A percentile compares a stretch with the other conserved stretches of the same genome.
Conservation (phyloP, 2,329 filamentous ascomycete genomes). For the Aspergillus ibericus region DNA sequence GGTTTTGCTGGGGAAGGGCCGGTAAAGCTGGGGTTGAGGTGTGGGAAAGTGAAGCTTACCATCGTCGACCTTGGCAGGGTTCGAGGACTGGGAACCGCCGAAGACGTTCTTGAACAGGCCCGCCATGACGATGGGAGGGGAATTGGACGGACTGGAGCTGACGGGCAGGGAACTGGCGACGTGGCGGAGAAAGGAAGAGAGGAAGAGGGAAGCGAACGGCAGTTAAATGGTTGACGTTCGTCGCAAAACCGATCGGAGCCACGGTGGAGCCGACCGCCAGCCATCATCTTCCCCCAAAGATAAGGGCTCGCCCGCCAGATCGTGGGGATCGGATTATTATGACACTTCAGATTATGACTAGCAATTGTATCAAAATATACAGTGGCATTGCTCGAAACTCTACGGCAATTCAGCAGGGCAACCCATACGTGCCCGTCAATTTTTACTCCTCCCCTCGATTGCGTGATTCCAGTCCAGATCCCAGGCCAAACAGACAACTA, state of each 20-base stretch:
- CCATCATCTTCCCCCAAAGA: constrained; percentile 4
- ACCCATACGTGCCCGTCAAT: background rate
- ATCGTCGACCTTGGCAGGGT: constrained; percentile 35
- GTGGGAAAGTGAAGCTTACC: constrained; percentile 27
- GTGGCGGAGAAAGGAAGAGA: constrained; percentile 21
- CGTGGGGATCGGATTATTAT: background rate
- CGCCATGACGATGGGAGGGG: constrained; percentile 33
- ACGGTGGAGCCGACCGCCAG: constrained; percentile 18
- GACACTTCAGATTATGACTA: background rate
- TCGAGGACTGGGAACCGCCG: constrained; percentile 34
- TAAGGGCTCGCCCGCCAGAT: constrained; percentile 10
- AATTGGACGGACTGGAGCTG: constrained; percentile 11
- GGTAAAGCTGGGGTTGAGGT: background rate
- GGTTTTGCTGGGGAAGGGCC: background rate
- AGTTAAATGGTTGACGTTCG: constrained; percentile 25
- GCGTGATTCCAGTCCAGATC: constrained; percentile 5
- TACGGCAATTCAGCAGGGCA: background rate
- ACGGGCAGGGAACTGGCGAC: constrained; percentile 15
- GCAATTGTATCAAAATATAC: background rate
- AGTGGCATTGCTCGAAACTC: background rate
- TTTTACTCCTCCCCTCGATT: background rate
- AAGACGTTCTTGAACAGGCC: constrained; percentile 43
- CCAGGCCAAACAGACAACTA: constrained; percentile 7
- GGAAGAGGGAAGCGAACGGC: constrained; percentile 8
- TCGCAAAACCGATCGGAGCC: constrained; percentile 23